These are phyloP conservation scores for Beauveria sp. DNA, from an alignment of 2,329 filamentous ascomycete genomes.

Conservation along the genomic window DNA sequence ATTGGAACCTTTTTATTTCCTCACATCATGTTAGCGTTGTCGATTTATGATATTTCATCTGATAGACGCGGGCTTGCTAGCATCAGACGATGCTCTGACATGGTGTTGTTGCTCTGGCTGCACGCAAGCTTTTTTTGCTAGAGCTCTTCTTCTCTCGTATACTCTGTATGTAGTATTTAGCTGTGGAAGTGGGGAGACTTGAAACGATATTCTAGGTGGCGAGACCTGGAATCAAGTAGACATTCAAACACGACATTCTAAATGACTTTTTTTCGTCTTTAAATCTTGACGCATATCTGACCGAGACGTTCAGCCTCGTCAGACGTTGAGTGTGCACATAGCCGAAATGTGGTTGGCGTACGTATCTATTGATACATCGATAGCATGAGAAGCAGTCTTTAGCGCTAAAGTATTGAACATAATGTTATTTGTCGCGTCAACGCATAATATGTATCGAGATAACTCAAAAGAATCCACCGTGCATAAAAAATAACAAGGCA, in stretches of 20 bases:
- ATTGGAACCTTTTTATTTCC: neutral
- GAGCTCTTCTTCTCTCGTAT: neutral
- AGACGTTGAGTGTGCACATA: too few relatives aligned
- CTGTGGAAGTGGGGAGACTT: neutral
- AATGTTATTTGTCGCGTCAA: neutral
- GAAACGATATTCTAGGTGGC: neutral
- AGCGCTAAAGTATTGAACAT: neutral
- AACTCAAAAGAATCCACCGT: neutral
- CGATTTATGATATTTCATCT: neutral
- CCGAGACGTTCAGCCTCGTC: neutral
- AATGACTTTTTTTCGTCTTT: neutral
- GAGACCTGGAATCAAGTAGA: neutral
- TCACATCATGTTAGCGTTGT: neutral
- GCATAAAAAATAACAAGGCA: neutral
- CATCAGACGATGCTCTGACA: neutral
- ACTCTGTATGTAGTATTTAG: neutral
- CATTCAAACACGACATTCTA: neutral
- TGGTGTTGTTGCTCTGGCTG: conserved; percentile 2
- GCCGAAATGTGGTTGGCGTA: too few relatives aligned
- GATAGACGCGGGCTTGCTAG: neutral
- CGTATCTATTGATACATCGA: neutral
- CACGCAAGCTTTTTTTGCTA: neutral
- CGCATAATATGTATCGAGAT: neutral
- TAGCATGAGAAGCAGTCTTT: neutral
- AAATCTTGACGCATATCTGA: neutral